Evolutionary conservation across 305 asterid genomes (phyloP).

Genomic region (Salvia sclarea): DNA sequence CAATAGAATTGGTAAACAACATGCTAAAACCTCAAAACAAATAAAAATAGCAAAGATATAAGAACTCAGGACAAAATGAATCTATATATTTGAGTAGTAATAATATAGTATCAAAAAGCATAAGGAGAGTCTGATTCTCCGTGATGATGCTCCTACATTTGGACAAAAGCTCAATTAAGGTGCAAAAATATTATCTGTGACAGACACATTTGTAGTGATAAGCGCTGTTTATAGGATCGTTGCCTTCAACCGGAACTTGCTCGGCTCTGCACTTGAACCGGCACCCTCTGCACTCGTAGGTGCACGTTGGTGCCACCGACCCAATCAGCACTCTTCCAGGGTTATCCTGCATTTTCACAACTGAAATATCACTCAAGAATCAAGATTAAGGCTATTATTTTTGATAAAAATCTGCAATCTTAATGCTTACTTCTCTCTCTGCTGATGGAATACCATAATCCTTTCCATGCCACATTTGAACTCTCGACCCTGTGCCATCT

Average conservation of each 20-base stretch:
- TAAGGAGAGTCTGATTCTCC: conserved; percentile 22
- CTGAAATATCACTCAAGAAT: too few species aligned
- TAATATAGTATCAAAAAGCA: conserved; percentile 1
- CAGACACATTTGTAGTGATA: conserved; percentile 92
- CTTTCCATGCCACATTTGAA: conserved; percentile 27
- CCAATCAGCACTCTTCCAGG: conserved; percentile 64
- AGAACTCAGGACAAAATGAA: conserved; percentile 33
- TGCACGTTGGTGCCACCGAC: conserved; percentile 85
- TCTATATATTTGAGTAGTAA: conserved; percentile 18
- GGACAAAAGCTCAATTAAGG: conserved; percentile 5
- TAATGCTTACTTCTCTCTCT: conserved; percentile 21
- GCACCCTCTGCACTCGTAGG: conserved; percentile 92
- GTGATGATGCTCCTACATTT: conserved; percentile 33
- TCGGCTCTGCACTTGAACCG: conserved; percentile 79
- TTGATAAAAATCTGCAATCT: conserved; percentile 31
- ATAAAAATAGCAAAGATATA: conserved; percentile 14
- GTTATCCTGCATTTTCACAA: conserved; percentile 32
- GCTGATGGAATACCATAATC: conserved; percentile 27
- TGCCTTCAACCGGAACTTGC: conserved; percentile 94
- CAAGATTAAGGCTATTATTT: not conserved
- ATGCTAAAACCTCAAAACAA: not conserved
- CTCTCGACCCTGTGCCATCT: conserved; percentile 44
- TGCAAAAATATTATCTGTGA: conserved; percentile 46
- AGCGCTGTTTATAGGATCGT: conserved; percentile 86
- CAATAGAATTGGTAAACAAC: conserved; percentile 16